Conservation (phyloP, 352 stramenopile genomes). For the Globisporangium echinulatum region DNA sequence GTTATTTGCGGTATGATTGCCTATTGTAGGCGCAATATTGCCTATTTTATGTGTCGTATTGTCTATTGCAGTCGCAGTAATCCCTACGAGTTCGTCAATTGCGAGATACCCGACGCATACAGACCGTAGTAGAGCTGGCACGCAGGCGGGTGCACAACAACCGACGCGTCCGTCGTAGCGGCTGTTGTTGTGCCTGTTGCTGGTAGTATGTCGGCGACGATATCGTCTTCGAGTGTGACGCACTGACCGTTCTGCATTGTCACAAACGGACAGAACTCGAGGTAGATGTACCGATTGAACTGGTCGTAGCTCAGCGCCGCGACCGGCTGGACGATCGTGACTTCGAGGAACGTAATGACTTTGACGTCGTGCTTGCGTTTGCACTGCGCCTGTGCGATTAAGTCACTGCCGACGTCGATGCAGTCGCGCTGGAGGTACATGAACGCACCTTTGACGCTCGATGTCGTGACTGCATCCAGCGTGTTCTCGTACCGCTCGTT, state of each 20-base stretch:
- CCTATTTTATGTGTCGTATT: background rate
- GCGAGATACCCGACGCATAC: constrained; percentile 44
- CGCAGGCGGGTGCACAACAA: constrained; percentile 19
- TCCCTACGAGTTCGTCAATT: constrained; percentile 70
- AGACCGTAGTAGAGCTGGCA: constrained; percentile 66
- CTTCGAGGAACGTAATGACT: constrained; percentile 56
- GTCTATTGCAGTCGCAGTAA: constrained; percentile 16
- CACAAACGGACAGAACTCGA: constrained; percentile 67
- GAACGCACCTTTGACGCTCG: constrained; percentile 57
- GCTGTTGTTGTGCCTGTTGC: constrained; percentile 15
- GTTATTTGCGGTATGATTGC: constrained; percentile 1
- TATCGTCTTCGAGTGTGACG: constrained; percentile 21
- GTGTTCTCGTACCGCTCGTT: constrained; percentile 36
- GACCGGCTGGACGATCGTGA: constrained; percentile 53
- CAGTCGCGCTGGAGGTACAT: constrained; percentile 71
- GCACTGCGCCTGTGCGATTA: constrained; percentile 21
- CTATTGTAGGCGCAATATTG: constrained; percentile 9
- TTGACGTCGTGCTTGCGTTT: constrained; percentile 51
- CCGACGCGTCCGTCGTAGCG: constrained; percentile 7
- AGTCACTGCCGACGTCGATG: constrained; percentile 42
- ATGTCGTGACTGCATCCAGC: constrained; percentile 64
- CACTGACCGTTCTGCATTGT: constrained; percentile 55
- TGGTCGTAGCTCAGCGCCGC: constrained; percentile 60
- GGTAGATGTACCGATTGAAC: constrained; percentile 45
- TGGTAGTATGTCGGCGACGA: constrained; percentile 2